phyloP scores from a whole-genome alignment of 495 filamentous ascomycete species.

The Aeminium ludgeri region DNA sequence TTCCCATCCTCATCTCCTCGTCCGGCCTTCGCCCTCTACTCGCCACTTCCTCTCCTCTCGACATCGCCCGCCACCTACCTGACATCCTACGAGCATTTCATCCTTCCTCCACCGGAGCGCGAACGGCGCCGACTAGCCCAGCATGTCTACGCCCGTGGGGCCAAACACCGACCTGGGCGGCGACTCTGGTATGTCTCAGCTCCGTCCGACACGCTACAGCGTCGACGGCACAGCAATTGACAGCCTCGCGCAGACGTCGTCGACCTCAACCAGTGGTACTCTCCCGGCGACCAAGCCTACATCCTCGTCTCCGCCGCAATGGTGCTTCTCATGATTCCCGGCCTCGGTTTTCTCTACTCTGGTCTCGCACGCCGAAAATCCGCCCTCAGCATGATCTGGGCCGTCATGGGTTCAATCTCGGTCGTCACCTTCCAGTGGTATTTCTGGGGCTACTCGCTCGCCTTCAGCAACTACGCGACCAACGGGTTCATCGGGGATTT shows the following conservation, averaged over 20 bases:
- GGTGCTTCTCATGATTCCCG: constrained; percentile 82
- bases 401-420: constrained; percentile 46
- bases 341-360: constrained; percentile 54
- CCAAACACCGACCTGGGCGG: background rate
- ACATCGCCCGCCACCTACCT: no score
- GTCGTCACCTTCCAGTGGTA: constrained; percentile 61
- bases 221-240: background rate
- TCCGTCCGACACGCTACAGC: background rate
- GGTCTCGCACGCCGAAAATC: constrained; percentile 49
- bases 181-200: background rate
- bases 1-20: no score
- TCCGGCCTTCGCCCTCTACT: background rate
- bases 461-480: constrained; percentile 44
- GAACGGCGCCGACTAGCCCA: no score
- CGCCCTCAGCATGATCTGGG: constrained; percentile 53
- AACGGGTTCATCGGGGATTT: constrained; percentile 54
- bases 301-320: constrained; percentile 85
- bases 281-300: constrained; percentile 62
- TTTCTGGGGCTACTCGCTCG: constrained; percentile 60
- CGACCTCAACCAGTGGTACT: constrained; percentile 80
- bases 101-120: no score
- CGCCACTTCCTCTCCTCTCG: no score
- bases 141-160: no score
- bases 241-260: constrained; percentile 35
- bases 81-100: no score